These are phyloP conservation scores for Calocybe gangraenosa DNA, from an alignment of 768 basidiomycete species.

Conservation along the genomic window DNA sequence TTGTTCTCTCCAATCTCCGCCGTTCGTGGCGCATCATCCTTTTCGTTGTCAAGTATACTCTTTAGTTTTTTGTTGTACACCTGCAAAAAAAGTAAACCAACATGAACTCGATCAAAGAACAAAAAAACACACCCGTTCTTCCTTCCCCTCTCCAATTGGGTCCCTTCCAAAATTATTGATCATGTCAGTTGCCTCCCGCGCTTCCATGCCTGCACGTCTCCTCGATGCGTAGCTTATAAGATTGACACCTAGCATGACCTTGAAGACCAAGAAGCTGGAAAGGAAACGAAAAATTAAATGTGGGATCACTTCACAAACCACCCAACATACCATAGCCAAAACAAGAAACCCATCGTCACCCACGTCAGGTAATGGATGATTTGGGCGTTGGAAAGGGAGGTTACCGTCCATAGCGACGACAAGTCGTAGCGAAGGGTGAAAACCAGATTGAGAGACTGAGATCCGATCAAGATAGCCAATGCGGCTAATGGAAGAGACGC, in stretches of 20 bases:
- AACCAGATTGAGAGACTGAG: conserved; percentile 63
- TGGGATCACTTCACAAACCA: too few species aligned
- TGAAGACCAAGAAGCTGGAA: conserved; percentile 76
- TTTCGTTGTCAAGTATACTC: conserved; percentile 58
- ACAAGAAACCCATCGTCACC: conserved; percentile 56
- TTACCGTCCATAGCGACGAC: conserved; percentile 41
- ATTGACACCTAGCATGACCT: conserved; percentile 89
- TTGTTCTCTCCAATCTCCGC: conserved; percentile 72
- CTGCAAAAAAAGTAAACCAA: conserved; percentile 28
- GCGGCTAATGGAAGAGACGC: conserved; percentile 89
- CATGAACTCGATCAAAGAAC: neutral
- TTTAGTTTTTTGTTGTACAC: conserved; percentile 82
- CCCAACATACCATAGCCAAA: conserved; percentile 78
- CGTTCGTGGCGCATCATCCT: conserved; percentile 63
- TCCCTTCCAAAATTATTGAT: conserved; percentile 89
- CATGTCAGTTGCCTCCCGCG: conserved; percentile 64
- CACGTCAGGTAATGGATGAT: conserved; percentile 57
- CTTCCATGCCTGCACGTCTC: conserved; percentile 74
- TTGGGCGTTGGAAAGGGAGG: conserved; percentile 42
- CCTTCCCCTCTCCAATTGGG: conserved; percentile 85
- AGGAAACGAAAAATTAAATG: too few species aligned
- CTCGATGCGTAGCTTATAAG: conserved; percentile 79
- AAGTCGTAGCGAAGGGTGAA: conserved; percentile 44
- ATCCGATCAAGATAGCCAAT: conserved; percentile 70
- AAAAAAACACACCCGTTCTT: conserved; percentile 62